phyloP scores from a whole-genome alignment of 345 rosid species.

The Fremontodendron californicum region DNA sequence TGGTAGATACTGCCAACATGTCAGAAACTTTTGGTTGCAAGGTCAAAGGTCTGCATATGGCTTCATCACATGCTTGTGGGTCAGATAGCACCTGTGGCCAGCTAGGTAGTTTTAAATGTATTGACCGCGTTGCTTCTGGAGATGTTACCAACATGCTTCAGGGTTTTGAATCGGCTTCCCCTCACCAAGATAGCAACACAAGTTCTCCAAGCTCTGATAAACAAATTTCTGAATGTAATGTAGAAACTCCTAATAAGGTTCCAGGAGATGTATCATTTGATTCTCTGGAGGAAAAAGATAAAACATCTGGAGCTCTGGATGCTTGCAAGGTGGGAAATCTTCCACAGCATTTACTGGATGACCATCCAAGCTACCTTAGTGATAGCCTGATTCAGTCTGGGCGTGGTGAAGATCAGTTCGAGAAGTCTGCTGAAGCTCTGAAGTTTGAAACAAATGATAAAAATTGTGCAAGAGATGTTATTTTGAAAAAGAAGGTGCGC shows the following conservation, averaged over 20 bases:
- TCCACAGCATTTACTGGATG: slow-evolving; percentile 13
- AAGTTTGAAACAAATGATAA: slow-evolving; percentile 28
- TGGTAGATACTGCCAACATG: slow-evolving; percentile 22
- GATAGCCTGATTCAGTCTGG: slow-evolving; percentile 20
- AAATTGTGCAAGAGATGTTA: slow-evolving; percentile 21
- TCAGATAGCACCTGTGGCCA: slow-evolving; percentile 24
- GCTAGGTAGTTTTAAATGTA: slow-evolving; percentile 22
- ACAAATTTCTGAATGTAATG: background rate
- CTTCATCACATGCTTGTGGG: slow-evolving; percentile 24
- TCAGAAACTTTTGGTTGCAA: slow-evolving; percentile 20
- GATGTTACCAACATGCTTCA: slow-evolving; percentile 22
- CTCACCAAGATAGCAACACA: slow-evolving; percentile 34
- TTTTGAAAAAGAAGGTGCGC: slow-evolving; percentile 45
- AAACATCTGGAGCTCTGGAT: slow-evolving; percentile 18
- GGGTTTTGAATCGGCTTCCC: slow-evolving; percentile 30
- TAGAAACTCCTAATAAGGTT: slow-evolving; percentile 16
- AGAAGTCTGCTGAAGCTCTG: slow-evolving; percentile 38
- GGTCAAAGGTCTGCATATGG: slow-evolving; percentile 10
- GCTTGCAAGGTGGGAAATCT: slow-evolving; percentile 17
- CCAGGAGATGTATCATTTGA: slow-evolving; percentile 25
- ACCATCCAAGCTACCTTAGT: slow-evolving; percentile 1
- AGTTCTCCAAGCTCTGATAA: slow-evolving; percentile 22
- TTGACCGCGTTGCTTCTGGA: slow-evolving; percentile 23
- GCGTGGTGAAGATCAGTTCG: slow-evolving; percentile 32
- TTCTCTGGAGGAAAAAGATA: slow-evolving; percentile 22